Conservation (phyloP, 306 rosid genomes). For the Vigna hirtella region DNA sequence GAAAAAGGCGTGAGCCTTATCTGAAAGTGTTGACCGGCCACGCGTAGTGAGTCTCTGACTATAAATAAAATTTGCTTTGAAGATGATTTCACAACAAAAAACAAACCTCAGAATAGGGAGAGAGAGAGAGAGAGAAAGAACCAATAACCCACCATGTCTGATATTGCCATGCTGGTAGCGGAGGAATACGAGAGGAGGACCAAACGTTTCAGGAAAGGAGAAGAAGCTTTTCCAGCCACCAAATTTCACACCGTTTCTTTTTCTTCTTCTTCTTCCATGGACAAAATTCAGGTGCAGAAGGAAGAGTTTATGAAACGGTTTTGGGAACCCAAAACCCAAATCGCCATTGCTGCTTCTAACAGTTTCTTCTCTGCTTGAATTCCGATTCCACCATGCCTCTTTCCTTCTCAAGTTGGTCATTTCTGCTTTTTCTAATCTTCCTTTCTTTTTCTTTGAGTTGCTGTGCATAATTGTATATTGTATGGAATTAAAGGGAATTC, state of each 20-base stretch:
- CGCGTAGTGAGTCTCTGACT: not conserved
- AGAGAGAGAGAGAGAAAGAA: not conserved
- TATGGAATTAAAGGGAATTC: not conserved
- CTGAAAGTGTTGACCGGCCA: conserved; percentile 28
- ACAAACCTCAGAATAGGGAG: too few species aligned
- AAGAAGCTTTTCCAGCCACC: not conserved
- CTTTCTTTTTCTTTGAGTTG: not conserved
- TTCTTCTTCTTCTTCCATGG: conserved; percentile 37
- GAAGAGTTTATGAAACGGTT: conserved; percentile 38
- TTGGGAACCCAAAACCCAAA: conserved; percentile 63
- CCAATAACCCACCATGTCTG: conserved; percentile 55
- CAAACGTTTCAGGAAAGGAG: conserved; percentile 39
- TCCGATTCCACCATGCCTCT: too few species aligned
- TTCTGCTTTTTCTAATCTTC: not conserved
- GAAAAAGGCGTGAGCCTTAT: conserved; percentile 38
- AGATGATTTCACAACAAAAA: not conserved
- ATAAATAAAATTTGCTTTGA: conserved; percentile 26
- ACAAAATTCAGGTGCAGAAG: conserved; percentile 36
- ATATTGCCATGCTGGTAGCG: conserved; percentile 75
- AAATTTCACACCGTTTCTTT: conserved; percentile 38
- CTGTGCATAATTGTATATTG: not conserved
- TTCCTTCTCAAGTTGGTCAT: not conserved
- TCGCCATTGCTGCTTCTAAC: conserved; percentile 65
- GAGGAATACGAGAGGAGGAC: conserved; percentile 80
- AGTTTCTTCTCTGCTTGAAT: conserved; percentile 82